Evolutionary conservation across 2,329 filamentous ascomycete genomes (phyloP).

Genomic region (Colletotrichum paranaense): DNA sequence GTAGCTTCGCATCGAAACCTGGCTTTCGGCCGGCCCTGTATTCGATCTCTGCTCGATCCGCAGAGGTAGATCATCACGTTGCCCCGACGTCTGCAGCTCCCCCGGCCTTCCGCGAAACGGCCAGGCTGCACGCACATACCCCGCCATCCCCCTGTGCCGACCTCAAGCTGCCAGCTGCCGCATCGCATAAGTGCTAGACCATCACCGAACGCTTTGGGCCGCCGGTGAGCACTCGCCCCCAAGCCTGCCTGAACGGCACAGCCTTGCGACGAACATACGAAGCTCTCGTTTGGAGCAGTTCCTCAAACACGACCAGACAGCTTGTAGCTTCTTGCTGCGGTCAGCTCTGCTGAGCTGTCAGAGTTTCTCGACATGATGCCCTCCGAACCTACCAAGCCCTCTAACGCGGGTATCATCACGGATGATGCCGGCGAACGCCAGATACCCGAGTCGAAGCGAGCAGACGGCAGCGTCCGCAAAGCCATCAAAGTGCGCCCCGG

Average conservation of each 20-base stretch:
- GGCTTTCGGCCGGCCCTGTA: constrained; percentile 12
- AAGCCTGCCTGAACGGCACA: neutral
- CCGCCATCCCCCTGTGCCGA: neutral
- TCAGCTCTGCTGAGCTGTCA: neutral
- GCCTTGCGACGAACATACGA: neutral
- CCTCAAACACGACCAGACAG: neutral
- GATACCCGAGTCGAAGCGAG: constrained; percentile 86
- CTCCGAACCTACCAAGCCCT: constrained; percentile 52
- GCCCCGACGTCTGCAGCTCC: constrained; percentile 27
- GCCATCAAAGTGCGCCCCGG: constrained; percentile 95
- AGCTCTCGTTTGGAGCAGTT: constrained; percentile 4
- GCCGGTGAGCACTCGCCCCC: constrained; percentile 4
- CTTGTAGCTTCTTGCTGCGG: neutral
- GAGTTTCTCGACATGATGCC: constrained; percentile 44
- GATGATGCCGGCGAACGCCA: constrained; percentile 83
- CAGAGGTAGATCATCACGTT: neutral
- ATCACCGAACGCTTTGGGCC: constrained; percentile 8
- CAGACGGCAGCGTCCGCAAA: constrained; percentile 91
- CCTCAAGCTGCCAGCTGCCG: constrained; percentile 9
- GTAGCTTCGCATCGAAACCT: neutral
- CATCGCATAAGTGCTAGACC: constrained; percentile 4
- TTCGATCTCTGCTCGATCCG: constrained; percentile 4
- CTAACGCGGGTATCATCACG: constrained; percentile 80
- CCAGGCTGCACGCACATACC: neutral
- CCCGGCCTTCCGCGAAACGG: constrained; percentile 4